Conservation (phyloP, 345 rosid species). For the Stellera chamaejasme region DNA sequence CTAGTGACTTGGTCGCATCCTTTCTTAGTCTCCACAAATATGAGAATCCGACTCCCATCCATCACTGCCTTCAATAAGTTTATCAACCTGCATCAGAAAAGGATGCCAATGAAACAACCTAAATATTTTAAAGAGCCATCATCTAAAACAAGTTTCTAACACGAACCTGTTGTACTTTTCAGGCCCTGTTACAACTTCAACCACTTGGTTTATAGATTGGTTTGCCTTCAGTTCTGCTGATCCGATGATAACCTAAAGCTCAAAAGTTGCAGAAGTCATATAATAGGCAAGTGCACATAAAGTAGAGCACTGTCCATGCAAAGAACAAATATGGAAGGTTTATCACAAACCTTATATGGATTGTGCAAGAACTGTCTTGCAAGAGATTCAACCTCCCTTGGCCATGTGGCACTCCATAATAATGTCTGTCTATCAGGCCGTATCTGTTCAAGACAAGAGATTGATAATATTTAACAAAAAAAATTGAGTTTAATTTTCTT, state of each 20-base stretch:
- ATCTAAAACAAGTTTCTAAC: conserved; percentile 8
- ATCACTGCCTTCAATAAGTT: conserved; percentile 63
- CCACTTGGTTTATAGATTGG: conserved; percentile 81
- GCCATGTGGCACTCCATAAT: conserved; percentile 99
- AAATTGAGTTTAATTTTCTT: too few relatives aligned
- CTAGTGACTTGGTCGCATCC: conserved; percentile 96
- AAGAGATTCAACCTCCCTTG: conserved; percentile 80
- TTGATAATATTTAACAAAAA: too few relatives aligned
- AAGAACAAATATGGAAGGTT: conserved; percentile 3
- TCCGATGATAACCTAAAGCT: conserved; percentile 69
- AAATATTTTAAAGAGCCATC: conserved; percentile 4
- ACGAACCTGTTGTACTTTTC: conserved; percentile 91
- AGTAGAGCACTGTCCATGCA: not conserved
- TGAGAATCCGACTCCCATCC: conserved; percentile 82
- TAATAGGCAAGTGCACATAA: conserved; percentile 2
- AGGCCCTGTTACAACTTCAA: conserved; percentile 68
- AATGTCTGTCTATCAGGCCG: conserved; percentile 97
- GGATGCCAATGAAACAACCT: conserved; percentile 3
- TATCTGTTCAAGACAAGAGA: conserved; percentile 39
- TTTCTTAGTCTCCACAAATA: conserved; percentile 88
- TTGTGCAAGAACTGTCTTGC: conserved; percentile 83
- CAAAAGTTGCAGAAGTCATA: conserved; percentile 9
- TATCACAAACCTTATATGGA: conserved; percentile 64
- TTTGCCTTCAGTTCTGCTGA: conserved; percentile 84
- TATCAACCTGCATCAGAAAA: conserved; percentile 47